A percentile compares a stretch with the other conserved stretches of the same genome.
Conservation (phyloP, 106 monocot genomes). For the Cymbidium sinense region DNA sequence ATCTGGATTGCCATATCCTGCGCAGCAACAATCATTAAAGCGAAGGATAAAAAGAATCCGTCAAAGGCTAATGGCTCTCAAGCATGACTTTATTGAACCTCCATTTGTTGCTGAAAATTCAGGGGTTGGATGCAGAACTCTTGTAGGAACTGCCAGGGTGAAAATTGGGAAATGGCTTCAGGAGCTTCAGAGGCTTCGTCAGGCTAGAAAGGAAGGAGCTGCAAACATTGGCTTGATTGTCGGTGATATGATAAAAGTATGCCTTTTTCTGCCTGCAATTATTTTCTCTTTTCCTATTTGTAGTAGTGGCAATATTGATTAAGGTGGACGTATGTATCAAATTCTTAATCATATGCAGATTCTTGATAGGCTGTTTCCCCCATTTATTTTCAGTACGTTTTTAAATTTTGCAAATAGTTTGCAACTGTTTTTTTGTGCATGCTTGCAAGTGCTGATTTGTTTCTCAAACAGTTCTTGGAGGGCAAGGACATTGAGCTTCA, state of each 20-base stretch:
- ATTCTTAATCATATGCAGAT: not conserved
- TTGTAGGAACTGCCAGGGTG: constrained; percentile 57
- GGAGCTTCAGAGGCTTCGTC: constrained; percentile 83
- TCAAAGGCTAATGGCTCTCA: constrained; percentile 90
- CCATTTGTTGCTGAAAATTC: constrained; percentile 45
- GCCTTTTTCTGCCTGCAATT: not conserved
- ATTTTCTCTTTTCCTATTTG: not conserved
- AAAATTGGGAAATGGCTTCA: constrained; percentile 96
- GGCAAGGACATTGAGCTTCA: constrained; percentile 91
- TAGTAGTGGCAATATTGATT: not conserved
- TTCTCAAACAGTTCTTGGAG: constrained; percentile 64
- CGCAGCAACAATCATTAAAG: constrained; percentile 56
- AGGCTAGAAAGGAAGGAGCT: constrained; percentile 91
- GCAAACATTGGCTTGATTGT: constrained; percentile 85
- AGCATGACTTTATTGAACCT: constrained; percentile 75
- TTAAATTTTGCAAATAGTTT: not conserved
- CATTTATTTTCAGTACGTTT: not conserved
- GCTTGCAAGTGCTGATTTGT: not conserved
- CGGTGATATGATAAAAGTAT: constrained; percentile 80
- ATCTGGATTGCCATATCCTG: constrained; percentile 18
- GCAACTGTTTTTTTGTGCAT: not conserved
- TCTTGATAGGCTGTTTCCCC: not conserved
- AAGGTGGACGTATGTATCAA: not conserved
- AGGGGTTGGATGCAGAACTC: constrained; percentile 51
- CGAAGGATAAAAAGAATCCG: constrained; percentile 87